Evolutionary conservation across 2,329 filamentous ascomycete genomes (phyloP).

Genomic region (Phoma sp.): DNA sequence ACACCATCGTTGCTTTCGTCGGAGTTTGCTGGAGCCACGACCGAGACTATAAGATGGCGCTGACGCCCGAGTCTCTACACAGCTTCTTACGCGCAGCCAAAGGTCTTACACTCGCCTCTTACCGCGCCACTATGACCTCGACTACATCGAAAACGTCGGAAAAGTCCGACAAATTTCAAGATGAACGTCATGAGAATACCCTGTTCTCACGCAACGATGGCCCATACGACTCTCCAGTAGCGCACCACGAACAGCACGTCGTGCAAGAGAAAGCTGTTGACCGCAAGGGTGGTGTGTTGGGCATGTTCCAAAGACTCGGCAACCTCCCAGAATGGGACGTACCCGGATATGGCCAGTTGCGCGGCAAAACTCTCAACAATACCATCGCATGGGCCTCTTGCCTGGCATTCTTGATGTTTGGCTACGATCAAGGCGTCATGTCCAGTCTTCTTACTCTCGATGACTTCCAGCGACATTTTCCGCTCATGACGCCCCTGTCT

Average conservation of each 20-base stretch:
- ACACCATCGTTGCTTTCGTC: not conserved
- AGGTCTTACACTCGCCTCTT: conserved; percentile 6
- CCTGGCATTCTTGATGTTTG: conserved; percentile 51
- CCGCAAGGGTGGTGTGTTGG: not conserved
- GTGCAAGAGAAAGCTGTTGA: conserved; percentile 9
- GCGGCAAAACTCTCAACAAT: conserved; percentile 22
- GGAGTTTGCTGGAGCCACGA: not conserved
- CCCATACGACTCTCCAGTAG: not conserved
- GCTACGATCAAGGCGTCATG: conserved; percentile 72
- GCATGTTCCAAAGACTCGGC: conserved; percentile 18
- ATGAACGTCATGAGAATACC: conserved; percentile 4
- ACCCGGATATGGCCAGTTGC: conserved; percentile 19
- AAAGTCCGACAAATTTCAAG: conserved; percentile 1
- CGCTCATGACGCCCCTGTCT: conserved; percentile 23
- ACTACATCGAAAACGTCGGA: conserved; percentile 1
- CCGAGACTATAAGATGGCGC: conserved; percentile 4
- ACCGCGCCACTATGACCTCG: conserved; percentile 2
- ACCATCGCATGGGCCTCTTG: conserved; percentile 25
- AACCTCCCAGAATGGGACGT: conserved; percentile 26
- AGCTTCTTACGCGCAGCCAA: conserved; percentile 2
- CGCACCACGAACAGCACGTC: not conserved
- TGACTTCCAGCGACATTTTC: conserved; percentile 56
- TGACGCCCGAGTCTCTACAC: conserved; percentile 3
- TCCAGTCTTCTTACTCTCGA: conserved; percentile 69
- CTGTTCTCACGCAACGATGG: not conserved